A percentile compares a stretch with the other conserved stretches of the same genome.
Evolutionary conservation across 2,329 filamentous ascomycete species (phyloP).

Genomic region (Calonectria henricotiae): DNA sequence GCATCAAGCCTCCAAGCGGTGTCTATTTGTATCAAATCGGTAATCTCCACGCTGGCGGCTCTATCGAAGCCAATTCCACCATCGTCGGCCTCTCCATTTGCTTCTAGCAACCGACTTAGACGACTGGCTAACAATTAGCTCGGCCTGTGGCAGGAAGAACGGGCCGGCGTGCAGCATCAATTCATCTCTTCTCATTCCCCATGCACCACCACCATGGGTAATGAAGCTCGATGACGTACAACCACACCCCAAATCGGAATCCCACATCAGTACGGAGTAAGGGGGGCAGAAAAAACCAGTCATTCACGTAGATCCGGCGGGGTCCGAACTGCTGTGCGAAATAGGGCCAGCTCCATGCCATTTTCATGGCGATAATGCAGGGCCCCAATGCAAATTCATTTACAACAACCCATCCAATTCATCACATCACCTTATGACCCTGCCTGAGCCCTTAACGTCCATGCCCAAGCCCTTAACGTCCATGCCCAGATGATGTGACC

Average conservation of each 20-base stretch:
- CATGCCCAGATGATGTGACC: conserved; percentile 15
- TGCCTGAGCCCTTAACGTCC: background rate
- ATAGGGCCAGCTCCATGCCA: background rate
- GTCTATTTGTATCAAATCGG: conserved; percentile 19
- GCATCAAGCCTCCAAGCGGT: conserved; percentile 11
- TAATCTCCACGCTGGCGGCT: conserved; percentile 20
- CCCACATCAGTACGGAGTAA: background rate
- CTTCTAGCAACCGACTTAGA: conserved; percentile 20
- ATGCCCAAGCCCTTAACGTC: background rate
- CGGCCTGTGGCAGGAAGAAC: conserved; percentile 14
- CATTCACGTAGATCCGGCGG: conserved; percentile 7
- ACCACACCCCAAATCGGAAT: background rate
- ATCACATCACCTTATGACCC: conserved; percentile 7
- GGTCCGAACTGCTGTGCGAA: conserved; percentile 5
- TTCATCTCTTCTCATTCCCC: conserved; percentile 23
- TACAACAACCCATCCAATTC: background rate
- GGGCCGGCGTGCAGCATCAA: conserved; percentile 14
- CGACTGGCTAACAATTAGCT: conserved; percentile 12
- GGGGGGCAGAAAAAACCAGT: too few relatives aligned
- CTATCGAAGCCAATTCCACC: conserved; percentile 22
- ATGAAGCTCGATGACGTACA: conserved; percentile 27
- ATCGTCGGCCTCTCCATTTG: conserved; percentile 22
- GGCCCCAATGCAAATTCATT: conserved; percentile 11
- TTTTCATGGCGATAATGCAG: background rate
- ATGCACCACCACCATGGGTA: conserved; percentile 11